phyloP scores from a whole-genome alignment of 495 filamentous ascomycete species.

The Bacidia gigantensis region DNA sequence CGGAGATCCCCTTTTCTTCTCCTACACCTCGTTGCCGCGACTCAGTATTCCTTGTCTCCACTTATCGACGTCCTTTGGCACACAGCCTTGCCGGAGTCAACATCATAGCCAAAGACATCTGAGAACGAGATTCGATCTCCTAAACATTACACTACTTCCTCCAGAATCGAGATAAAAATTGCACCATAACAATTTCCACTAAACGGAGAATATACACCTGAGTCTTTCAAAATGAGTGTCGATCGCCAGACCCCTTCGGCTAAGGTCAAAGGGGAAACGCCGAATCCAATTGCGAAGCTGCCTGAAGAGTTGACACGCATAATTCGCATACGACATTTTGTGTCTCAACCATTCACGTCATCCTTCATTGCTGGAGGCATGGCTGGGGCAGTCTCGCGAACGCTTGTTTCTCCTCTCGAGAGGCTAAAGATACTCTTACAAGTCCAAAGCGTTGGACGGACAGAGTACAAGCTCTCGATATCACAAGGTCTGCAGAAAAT shows the following conservation, averaged over 20 bases:
- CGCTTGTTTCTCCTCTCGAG: conserved; percentile 90
- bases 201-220: not conserved
- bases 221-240: conserved; percentile 12
- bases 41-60: conserved; percentile 1
- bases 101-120: not conserved
- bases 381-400: conserved; percentile 91
- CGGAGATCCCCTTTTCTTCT: conserved; percentile 3
- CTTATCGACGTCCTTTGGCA: not conserved
- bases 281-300: conserved; percentile 1
- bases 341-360: conserved; percentile 70
- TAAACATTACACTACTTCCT: not conserved
- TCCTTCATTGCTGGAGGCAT: conserved; percentile 94
- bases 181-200: not conserved
- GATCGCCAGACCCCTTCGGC: conserved; percentile 8
- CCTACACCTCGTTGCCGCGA: conserved; percentile 6
- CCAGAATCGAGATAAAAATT: not conserved
- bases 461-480: conserved; percentile 84
- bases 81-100: not conserved
- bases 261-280: conserved; percentile 1
- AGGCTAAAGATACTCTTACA: conserved; percentile 95
- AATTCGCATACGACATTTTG: conserved; percentile 29
- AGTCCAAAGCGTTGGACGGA: conserved; percentile 78
- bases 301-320: conserved; percentile 16
- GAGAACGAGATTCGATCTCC: not conserved
- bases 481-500: conserved; percentile 83